Evolutionary conservation across 768 basidiomycete species (phyloP).

Genomic region (Neoboletus brunneissimus): DNA sequence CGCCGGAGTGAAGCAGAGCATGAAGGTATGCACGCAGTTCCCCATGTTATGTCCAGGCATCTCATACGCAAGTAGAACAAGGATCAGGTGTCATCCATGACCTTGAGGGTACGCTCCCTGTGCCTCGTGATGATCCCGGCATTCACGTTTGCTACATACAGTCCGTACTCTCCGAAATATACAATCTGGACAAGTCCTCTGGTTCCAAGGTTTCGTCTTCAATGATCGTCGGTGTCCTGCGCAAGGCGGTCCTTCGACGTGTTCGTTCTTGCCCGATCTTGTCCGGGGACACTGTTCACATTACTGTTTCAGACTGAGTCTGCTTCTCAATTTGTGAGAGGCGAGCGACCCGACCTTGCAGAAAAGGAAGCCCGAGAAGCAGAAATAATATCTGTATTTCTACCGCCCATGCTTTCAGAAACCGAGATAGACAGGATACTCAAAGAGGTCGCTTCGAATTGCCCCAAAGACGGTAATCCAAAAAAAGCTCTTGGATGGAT

Average conservation of each 20-base stretch:
- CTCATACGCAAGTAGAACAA: conserved; percentile 43
- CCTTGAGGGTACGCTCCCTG: conserved; percentile 47
- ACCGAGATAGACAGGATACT: conserved; percentile 55
- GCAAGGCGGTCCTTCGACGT: conserved; percentile 56
- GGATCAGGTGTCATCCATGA: conserved; percentile 54
- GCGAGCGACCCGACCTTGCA: conserved; percentile 63
- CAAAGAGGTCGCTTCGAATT: conserved; percentile 36
- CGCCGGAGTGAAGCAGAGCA: conserved; percentile 56
- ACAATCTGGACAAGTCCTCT: conserved; percentile 60
- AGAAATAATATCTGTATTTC: conserved; percentile 48
- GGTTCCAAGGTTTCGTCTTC: conserved; percentile 45
- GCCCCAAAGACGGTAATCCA: conserved; percentile 18
- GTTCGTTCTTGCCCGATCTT: conserved; percentile 39
- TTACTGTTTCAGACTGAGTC: conserved; percentile 50
- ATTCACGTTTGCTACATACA: conserved; percentile 23
- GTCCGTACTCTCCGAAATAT: conserved; percentile 70
- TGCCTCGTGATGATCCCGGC: not conserved
- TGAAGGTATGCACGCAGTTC: conserved; percentile 55
- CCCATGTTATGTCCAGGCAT: not conserved
- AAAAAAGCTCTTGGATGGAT: conserved; percentile 42
- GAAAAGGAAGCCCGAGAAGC: conserved; percentile 59
- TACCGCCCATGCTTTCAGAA: conserved; percentile 60
- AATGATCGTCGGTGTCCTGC: conserved; percentile 49
- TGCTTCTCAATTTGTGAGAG: conserved; percentile 51
- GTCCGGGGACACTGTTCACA: conserved; percentile 4